A percentile compares a stretch with the other conserved stretches of the same genome.
Conservation (phyloP, 2,329 filamentous ascomycete species). For the Aspergillus neotritici region DNA sequence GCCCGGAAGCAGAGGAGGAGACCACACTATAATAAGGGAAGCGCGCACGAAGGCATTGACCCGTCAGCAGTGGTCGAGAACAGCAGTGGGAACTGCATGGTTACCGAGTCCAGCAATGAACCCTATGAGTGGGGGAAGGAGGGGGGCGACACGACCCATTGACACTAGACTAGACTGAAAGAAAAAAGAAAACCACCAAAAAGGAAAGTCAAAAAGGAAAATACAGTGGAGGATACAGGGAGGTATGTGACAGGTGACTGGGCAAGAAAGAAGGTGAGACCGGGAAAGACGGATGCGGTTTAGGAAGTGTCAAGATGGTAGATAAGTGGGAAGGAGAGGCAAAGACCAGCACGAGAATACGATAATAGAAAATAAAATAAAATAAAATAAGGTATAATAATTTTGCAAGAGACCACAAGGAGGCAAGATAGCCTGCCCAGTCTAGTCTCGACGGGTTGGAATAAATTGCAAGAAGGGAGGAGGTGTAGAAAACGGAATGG, state of each 20-base stretch:
- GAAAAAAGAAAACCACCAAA: neutral
- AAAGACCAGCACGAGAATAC: neutral
- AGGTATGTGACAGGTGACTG: conserved; percentile 6
- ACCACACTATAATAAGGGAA: conserved; percentile 19
- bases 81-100: conserved; percentile 4
- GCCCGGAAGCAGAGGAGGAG: conserved; percentile 10
- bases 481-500: neutral
- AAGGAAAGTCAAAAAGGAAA: conserved; percentile 5
- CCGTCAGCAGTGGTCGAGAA: conserved; percentile 19
- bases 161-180: neutral
- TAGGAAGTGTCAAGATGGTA: conserved; percentile 12
- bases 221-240: conserved; percentile 5
- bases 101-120: conserved; percentile 8
- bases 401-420: too few relatives aligned
- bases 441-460: too few relatives aligned
- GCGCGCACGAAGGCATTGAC: conserved; percentile 10
- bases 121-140: neutral
- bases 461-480: neutral
- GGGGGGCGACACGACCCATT: neutral
- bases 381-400: conserved; percentile 4
- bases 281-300: conserved; percentile 22
- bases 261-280: conserved; percentile 14
- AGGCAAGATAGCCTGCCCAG: too few relatives aligned
- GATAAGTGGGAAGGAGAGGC: conserved; percentile 6
- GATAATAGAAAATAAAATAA: neutral